phyloP scores from a whole-genome alignment of 768 basidiomycete genomes.

The Boletus coccyginus region DNA sequence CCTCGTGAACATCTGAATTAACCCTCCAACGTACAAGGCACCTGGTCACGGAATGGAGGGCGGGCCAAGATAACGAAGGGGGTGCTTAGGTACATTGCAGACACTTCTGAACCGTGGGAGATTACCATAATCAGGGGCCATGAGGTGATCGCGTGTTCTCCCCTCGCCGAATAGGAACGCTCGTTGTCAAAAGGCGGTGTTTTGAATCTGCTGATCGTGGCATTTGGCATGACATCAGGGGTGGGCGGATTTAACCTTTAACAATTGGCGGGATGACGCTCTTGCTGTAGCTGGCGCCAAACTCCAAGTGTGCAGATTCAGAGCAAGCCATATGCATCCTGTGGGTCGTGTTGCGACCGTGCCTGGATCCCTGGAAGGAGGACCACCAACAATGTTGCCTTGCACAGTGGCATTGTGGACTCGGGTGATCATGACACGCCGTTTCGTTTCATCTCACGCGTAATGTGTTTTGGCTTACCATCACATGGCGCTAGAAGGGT shows the following conservation, averaged over 20 bases:
- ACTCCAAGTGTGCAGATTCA: background rate
- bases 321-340: slow-evolving; percentile 18
- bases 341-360: slow-evolving; percentile 8
- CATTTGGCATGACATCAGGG: slow-evolving; percentile 13
- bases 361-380: background rate
- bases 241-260: slow-evolving; percentile 22
- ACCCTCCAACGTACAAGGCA: background rate
- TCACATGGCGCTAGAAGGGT: background rate
- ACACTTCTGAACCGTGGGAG: slow-evolving; percentile 4
- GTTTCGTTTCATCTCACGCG: slow-evolving; percentile 1
- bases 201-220: background rate
- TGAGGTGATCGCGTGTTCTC: slow-evolving; percentile 30
- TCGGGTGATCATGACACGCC: background rate
- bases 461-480: background rate
- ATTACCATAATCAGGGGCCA: slow-evolving; percentile 16
- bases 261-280: slow-evolving; percentile 14
- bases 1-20: slow-evolving; percentile 2
- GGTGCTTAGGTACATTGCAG: slow-evolving; percentile 3
- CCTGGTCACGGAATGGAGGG: slow-evolving; percentile 18
- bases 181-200: slow-evolving; percentile 13
- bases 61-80: background rate
- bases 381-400: background rate
- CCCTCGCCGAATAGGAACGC: background rate
- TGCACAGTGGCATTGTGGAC: slow-evolving; percentile 1
- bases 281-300: slow-evolving; percentile 5